Percentiles rank a stretch among this genome's conserved stretches.
phyloP scores from a whole-genome alignment of 208 protist genomes.

The Strigomonas culicis region DNA sequence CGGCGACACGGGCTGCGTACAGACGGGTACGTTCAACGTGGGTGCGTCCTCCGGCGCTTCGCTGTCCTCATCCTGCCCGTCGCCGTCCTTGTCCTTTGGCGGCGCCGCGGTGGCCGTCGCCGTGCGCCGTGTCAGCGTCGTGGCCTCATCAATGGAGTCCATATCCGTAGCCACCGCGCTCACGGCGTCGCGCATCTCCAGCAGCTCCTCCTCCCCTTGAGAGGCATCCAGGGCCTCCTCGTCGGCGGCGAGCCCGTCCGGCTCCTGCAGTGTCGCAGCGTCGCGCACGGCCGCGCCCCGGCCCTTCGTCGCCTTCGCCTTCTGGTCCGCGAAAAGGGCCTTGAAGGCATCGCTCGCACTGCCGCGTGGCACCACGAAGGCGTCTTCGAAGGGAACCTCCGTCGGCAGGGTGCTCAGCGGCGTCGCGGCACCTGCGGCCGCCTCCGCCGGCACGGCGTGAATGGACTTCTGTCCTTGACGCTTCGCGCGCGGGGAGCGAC shows the following conservation, averaged over 20 bases:
- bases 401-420: no score
- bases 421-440: neutral
- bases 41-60: neutral
- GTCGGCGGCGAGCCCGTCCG: neutral
- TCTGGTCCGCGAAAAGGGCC: neutral
- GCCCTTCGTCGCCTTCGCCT: neutral
- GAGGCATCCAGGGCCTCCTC: neutral
- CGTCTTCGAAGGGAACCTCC: neutral
- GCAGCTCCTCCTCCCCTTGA: slow-evolving; percentile 25
- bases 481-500: neutral
- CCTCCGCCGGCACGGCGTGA: neutral
- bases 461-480: neutral
- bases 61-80: neutral
- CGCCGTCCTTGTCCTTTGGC: neutral
- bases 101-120: neutral
- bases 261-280: neutral
- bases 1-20: neutral
- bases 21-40: neutral
- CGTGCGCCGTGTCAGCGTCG: neutral
- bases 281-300: neutral
- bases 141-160: neutral
- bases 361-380: neutral
- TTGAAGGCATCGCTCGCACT: neutral
- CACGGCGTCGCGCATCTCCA: slow-evolving; percentile 8
- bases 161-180: slow-evolving; percentile 5